Evolutionary conservation across 1,139 yeast genomes (phyloP).

Genomic region (Suhomyces terraborum): DNA sequence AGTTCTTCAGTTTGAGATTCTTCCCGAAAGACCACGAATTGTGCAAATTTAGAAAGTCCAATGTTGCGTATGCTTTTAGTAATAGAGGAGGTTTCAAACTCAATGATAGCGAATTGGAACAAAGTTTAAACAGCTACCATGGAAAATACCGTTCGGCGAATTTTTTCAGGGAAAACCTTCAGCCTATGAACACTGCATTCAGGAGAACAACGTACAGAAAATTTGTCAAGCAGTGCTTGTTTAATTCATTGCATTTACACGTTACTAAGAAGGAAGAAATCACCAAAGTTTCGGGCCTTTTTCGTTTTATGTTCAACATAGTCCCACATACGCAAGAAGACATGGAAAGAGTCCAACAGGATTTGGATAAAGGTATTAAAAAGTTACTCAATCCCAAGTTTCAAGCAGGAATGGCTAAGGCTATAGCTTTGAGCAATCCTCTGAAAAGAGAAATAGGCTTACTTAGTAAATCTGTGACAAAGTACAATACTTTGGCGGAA

Average conservation of each 20-base stretch:
- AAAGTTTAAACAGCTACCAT: conserved; percentile 25
- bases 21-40: conserved; percentile 30
- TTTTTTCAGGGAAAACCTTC: conserved; percentile 29
- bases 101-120: conserved; percentile 30
- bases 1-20: conserved; percentile 31
- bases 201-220: conserved; percentile 33
- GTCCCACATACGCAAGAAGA: conserved; percentile 28
- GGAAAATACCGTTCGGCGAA: conserved; percentile 29
- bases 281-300: conserved; percentile 33
- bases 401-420: conserved; percentile 52
- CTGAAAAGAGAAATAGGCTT: conserved; percentile 58
- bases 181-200: conserved; percentile 40
- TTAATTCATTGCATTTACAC: conserved; percentile 22
- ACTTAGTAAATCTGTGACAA: conserved; percentile 32
- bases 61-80: conserved; percentile 40
- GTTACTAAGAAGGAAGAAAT: conserved; percentile 17
- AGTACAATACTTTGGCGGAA: conserved; percentile 12
- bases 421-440: conserved; percentile 68
- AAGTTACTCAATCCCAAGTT: conserved; percentile 26
- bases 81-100: conserved; percentile 32
- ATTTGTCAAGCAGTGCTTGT: conserved; percentile 28
- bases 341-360: too few relatives aligned
- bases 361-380: conserved; percentile 29
- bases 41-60: conserved; percentile 38
- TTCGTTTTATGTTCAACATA: conserved; percentile 15